Percentiles rank a stretch among this genome's conserved stretches.
phyloP scores from a whole-genome alignment of 2,329 filamentous ascomycete genomes.

The Hysterium pulicare region DNA sequence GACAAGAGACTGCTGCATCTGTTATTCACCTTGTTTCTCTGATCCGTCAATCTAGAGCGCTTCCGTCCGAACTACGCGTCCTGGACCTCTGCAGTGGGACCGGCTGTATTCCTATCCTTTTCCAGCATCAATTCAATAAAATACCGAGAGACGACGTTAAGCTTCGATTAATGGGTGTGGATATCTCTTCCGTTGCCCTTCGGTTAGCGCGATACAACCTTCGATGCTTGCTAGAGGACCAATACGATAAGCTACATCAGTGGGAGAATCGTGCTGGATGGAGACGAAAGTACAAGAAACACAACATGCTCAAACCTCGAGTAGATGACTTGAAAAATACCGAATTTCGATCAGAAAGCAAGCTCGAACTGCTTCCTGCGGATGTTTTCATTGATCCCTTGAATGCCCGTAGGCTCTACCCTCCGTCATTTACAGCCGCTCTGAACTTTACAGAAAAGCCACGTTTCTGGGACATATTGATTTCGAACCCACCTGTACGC shows the following conservation, averaged over 20 bases:
- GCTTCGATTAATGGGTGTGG: constrained; percentile 64
- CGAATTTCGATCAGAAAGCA: no score
- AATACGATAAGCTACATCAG: background rate
- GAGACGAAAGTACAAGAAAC: no score
- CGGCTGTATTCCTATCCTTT: constrained; percentile 80
- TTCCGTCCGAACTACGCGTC: constrained; percentile 52
- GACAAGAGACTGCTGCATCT: constrained; percentile 47
- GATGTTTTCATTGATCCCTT: constrained; percentile 51
- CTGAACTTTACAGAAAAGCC: constrained; percentile 15
- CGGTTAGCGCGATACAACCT: constrained; percentile 64
- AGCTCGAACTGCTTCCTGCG: constrained; percentile 47
- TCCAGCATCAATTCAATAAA: constrained; percentile 59
- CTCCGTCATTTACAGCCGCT: constrained; percentile 13
- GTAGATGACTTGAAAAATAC: no score
- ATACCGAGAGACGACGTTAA: constrained; percentile 17
- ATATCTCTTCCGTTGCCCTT: constrained; percentile 67
- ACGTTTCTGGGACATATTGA: constrained; percentile 58
- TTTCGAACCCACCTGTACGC: constrained; percentile 92
- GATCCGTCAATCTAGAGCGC: constrained; percentile 18
- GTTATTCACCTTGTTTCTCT: constrained; percentile 27
- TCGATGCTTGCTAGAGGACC: constrained; percentile 28
- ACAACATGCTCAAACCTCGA: no score
- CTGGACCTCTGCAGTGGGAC: constrained; percentile 88
- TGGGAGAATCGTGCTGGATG: background rate
- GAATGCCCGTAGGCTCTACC: constrained; percentile 23